Evolutionary conservation across 805 yeast species (phyloP), one percentile per base, ranked within the genome.

Genomic region (Candida hispaniensis): DNA sequence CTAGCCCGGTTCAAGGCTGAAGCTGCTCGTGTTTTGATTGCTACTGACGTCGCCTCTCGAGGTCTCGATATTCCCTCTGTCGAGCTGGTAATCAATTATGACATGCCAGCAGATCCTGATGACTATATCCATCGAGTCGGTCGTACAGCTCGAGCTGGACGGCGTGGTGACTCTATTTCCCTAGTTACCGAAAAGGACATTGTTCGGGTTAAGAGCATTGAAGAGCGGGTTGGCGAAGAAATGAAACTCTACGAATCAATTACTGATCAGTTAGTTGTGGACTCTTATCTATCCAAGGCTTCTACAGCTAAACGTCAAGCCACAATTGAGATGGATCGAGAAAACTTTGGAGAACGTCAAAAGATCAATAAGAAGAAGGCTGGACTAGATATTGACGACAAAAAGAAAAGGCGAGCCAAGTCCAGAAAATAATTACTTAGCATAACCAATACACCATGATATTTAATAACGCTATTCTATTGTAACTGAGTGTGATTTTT

Each of bases 111-210:
- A 0, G 96, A 91, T 51, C 81, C 97, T 3, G 95, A 91, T 51
- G 95, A 91, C 44, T 91, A 82, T 49, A 85, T 91, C 36, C 98
- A 91, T 59, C 67, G 98, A 56, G 94, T 88, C 7, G 98, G 98
- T 63, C 81, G 98, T 72, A 88, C 98, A 8, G 98, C 97, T 7
- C 79, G 98, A 69, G 97, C 97, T 2, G 97, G 97, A 2, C 68
- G 93, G 47, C 60, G 63, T 33, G 98, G 98, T 60, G 82, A 74
- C 44, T 70, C 93, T 5, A 63, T 91, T 1, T 72, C 91, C 9
- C 67, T 91, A 40, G 79, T 91, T 4, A 73, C 93, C 1, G 94
- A 86, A 48, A 73, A 78, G 41, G 98, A 88, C 52, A 75, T 91
- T 9, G 67, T 65, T 15, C 67, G 97, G 48, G 68, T 91, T 5